A percentile compares a stretch with the other conserved stretches of the same genome.
phyloP scores from a whole-genome alignment of 2,329 filamentous ascomycete genomes.

The Penicillium olsonii region DNA sequence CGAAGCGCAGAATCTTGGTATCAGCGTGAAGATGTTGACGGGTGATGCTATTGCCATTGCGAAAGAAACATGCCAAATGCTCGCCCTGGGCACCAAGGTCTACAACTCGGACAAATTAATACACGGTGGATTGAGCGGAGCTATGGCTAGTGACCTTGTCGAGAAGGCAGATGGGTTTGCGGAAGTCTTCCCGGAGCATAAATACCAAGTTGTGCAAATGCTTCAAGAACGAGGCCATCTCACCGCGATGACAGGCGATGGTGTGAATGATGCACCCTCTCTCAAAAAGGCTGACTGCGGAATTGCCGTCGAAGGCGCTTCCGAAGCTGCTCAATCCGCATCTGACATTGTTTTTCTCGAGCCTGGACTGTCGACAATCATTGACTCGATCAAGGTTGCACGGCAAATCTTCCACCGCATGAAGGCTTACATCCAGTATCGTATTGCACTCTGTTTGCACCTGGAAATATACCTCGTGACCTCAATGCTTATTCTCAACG shows the following conservation, averaged over 20 bases:
- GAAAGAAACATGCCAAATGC: constrained; percentile 81
- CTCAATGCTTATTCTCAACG: constrained; percentile 78
- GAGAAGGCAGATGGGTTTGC: constrained; percentile 74
- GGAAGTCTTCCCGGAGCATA: constrained; percentile 74
- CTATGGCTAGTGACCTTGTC: constrained; percentile 72
- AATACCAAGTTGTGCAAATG: constrained; percentile 76
- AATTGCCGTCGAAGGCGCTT: constrained; percentile 72
- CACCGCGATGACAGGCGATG: constrained; percentile 76
- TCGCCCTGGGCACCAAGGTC: constrained; percentile 76
- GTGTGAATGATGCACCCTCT: constrained; percentile 73
- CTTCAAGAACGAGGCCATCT: constrained; percentile 71
- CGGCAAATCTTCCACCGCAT: constrained; percentile 77
- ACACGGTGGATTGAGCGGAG: constrained; percentile 70
- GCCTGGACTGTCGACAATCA: constrained; percentile 70
- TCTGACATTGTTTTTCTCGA: constrained; percentile 75
- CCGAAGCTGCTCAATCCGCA: constrained; percentile 71
- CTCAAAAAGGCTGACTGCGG: constrained; percentile 74
- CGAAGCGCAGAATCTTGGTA: constrained; percentile 74
- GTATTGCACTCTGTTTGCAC: constrained; percentile 73
- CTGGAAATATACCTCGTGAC: constrained; percentile 75
- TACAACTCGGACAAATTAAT: constrained; percentile 79
- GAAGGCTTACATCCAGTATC: constrained; percentile 77
- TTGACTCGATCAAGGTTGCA: constrained; percentile 71
- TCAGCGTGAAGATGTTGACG: constrained; percentile 79
- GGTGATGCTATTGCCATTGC: constrained; percentile 78